phyloP scores from a whole-genome alignment of 108 stramenopile species.

The Bacterosira constricta region DNA sequence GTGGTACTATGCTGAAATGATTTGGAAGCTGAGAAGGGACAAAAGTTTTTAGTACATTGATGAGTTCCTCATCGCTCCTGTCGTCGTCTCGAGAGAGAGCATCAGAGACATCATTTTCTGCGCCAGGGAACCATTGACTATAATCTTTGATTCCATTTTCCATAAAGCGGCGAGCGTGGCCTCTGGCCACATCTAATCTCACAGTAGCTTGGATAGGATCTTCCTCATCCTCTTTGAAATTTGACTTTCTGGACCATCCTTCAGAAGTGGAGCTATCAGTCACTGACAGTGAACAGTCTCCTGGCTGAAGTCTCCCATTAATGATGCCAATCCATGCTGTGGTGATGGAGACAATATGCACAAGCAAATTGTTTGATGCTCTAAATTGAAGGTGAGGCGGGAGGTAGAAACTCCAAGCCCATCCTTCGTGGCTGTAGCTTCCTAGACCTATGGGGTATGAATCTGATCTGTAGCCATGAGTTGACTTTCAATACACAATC shows the following conservation, averaged over 20 bases:
- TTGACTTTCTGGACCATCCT: constrained; percentile 14
- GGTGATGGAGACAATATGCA: constrained; percentile 5
- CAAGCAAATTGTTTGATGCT: constrained; percentile 33
- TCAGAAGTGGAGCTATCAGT: background rate
- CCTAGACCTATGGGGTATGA: constrained; percentile 31
- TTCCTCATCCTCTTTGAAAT: background rate
- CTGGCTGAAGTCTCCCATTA: background rate
- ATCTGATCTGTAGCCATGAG: constrained; percentile 10
- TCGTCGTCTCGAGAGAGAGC: constrained; percentile 21
- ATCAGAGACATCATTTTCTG: constrained; percentile 13
- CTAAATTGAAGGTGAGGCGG: background rate
- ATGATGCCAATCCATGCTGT: constrained; percentile 29
- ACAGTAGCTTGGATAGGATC: background rate
- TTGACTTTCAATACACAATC: constrained; percentile 5
- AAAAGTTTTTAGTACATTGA: background rate
- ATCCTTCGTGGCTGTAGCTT: constrained; percentile 26
- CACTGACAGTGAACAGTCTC: background rate
- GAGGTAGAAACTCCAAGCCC: constrained; percentile 27
- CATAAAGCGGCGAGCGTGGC: no score
- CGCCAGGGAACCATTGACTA: constrained; percentile 29
- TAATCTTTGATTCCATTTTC: background rate
- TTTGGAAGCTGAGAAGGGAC: constrained; percentile 20
- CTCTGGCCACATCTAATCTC: no score
- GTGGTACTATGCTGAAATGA: constrained; percentile 23
- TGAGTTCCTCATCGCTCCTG: constrained; percentile 6